A percentile compares a stretch with the other conserved stretches of the same genome.
These are phyloP conservation scores for Penicillium corylophilum DNA, from an alignment of 2,329 filamentous ascomycete genomes.

Conservation along the genomic window DNA sequence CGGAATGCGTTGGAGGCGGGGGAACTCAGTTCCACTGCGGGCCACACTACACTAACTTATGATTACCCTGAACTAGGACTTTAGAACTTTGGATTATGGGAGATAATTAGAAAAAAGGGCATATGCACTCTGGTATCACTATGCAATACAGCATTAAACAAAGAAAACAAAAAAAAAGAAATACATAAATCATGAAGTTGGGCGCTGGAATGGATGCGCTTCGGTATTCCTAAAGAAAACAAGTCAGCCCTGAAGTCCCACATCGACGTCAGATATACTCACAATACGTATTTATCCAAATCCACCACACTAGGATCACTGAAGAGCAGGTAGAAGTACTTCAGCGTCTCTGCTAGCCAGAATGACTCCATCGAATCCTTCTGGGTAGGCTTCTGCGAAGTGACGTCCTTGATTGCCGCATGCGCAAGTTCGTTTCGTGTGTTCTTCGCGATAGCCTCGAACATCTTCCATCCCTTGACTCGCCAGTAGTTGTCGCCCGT, in stretches of 20 bases:
- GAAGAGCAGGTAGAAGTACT: slow-evolving; percentile 50
- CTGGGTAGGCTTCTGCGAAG: slow-evolving; percentile 44
- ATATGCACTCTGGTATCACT: slow-evolving; percentile 25
- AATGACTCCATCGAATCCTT: slow-evolving; percentile 72
- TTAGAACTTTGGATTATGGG: not conserved
- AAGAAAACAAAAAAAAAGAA: not conserved
- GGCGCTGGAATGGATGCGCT: slow-evolving; percentile 42
- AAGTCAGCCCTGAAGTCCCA: slow-evolving; percentile 2
- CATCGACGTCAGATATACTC: slow-evolving; percentile 24
- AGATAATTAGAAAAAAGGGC: not conserved
- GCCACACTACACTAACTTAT: not conserved
- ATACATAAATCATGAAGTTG: slow-evolving; percentile 21
- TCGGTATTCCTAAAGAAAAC: slow-evolving; percentile 37
- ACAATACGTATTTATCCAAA: slow-evolving; percentile 50
- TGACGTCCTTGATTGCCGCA: slow-evolving; percentile 67
- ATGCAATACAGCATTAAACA: slow-evolving; percentile 15
- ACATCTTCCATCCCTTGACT: slow-evolving; percentile 74
- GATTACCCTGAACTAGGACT: not conserved
- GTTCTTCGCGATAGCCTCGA: slow-evolving; percentile 59
- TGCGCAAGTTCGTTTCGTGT: slow-evolving; percentile 64
- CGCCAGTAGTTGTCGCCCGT: slow-evolving; percentile 66
- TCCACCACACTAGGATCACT: slow-evolving; percentile 45
- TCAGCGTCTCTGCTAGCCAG: slow-evolving; percentile 59
- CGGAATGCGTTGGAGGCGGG: slow-evolving; percentile 22
- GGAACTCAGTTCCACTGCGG: slow-evolving; percentile 19